These are phyloP conservation scores for Lactuca sativa DNA, from an alignment of 129 eudicot genomes.

Conservation along the genomic window DNA sequence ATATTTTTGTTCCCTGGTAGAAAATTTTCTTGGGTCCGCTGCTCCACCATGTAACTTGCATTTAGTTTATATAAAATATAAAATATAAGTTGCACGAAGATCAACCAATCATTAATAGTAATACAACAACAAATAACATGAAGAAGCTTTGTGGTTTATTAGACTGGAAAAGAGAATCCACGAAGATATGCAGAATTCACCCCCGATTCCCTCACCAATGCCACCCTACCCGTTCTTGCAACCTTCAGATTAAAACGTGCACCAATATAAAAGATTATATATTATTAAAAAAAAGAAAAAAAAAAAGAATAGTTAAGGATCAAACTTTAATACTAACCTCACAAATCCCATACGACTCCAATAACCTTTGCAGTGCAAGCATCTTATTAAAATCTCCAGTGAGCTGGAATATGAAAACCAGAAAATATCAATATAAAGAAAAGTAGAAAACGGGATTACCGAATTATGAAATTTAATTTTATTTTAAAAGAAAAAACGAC, in stretches of 20 bases:
- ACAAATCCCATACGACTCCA: conserved; percentile 87
- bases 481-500: conserved; percentile 29
- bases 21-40: too few species aligned
- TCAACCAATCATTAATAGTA: neutral
- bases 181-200: conserved; percentile 62
- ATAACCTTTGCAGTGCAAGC: conserved; percentile 73
- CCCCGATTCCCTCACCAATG: conserved; percentile 58
- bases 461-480: neutral
- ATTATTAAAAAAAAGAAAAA: too few species aligned
- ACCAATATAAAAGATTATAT: too few species aligned
- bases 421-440: conserved; percentile 24
- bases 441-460: neutral
- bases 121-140: neutral
- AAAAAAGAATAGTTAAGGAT: too few species aligned
- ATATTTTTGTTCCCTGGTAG: too few species aligned
- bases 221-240: conserved; percentile 72
- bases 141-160: neutral
- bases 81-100: neutral
- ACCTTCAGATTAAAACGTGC: conserved; percentile 33
- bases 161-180: conserved; percentile 48
- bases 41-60: too few species aligned
- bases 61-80: too few species aligned
- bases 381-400: conserved; percentile 84
- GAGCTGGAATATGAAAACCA: conserved; percentile 41
- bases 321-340: conserved; percentile 55